Evolutionary conservation across 768 basidiomycete genomes (phyloP).

Genomic region (Termitomyces sp.): DNA sequence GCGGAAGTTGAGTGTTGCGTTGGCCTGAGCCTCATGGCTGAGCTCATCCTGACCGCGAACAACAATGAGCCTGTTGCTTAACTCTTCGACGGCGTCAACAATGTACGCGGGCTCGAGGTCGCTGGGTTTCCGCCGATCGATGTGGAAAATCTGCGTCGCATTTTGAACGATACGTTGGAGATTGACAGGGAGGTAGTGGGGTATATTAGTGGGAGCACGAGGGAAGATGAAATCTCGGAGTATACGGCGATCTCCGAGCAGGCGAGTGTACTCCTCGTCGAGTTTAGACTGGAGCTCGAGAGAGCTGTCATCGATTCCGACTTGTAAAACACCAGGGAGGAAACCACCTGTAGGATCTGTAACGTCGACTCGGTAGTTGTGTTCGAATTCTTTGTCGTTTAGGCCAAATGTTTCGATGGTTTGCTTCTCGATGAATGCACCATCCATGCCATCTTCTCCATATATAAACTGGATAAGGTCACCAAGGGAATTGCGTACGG

Average conservation of each 20-base stretch:
- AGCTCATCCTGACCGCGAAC: constrained; percentile 84
- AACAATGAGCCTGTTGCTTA: constrained; percentile 76
- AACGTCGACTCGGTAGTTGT: constrained; percentile 92
- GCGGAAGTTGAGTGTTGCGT: constrained; percentile 88
- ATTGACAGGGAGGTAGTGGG: constrained; percentile 93
- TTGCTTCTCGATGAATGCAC: constrained; percentile 95
- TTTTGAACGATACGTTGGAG: constrained; percentile 94
- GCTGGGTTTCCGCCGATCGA: constrained; percentile 89
- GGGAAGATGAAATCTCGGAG: constrained; percentile 87
- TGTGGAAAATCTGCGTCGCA: constrained; percentile 94
- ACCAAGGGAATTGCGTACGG: constrained; percentile 94
- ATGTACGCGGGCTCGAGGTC: constrained; percentile 90
- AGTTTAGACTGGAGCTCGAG: constrained; percentile 79
- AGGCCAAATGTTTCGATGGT: constrained; percentile 86
- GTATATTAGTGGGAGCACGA: constrained; percentile 60
- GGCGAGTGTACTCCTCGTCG: constrained; percentile 62
- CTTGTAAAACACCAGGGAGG: constrained; percentile 73
- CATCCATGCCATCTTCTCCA: constrained; percentile 99
- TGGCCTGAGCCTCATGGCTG: constrained; percentile 75
- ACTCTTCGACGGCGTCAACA: constrained; percentile 70
- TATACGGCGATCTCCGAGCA: constrained; percentile 70
- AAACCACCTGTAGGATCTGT: constrained; percentile 83
- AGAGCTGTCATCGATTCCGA: constrained; percentile 84
- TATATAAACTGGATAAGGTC: constrained; percentile 96
- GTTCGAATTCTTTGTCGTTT: constrained; percentile 80